These are phyloP conservation scores for Geotrichum fermentans DNA, from an alignment of 1,139 yeast species.

Conservation along the genomic window DNA sequence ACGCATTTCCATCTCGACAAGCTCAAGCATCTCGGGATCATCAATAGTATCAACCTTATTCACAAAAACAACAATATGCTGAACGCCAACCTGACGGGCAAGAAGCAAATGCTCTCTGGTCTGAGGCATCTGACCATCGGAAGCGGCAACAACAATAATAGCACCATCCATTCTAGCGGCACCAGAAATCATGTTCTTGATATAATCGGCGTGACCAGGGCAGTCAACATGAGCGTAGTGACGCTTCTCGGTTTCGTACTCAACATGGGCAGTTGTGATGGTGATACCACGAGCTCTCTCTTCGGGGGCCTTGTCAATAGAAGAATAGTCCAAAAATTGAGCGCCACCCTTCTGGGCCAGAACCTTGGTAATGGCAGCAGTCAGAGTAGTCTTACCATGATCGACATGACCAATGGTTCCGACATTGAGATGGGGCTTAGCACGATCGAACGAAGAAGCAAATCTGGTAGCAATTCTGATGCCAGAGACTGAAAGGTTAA, in stretches of 20 bases:
- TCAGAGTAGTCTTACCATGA: conserved; percentile 96
- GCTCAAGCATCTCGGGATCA: conserved; percentile 98
- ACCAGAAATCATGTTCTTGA: conserved; percentile 98
- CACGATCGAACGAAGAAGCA: conserved; percentile 31
- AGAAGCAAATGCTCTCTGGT: conserved; percentile 96
- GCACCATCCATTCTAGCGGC: conserved; percentile 99
- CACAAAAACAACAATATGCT: conserved; percentile 92
- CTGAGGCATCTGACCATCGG: conserved; percentile 99
- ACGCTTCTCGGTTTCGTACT: conserved; percentile 86
- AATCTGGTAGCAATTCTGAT: conserved; percentile 16
- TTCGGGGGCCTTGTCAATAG: conserved; percentile 98
- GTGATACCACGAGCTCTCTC: conserved; percentile 99
- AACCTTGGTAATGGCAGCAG: conserved; percentile 97
- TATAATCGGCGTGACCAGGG: conserved; percentile 99
- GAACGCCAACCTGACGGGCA: conserved; percentile 99
- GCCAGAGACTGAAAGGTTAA: neutral
- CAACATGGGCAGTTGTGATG: conserved; percentile 95
- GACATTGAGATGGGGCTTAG: conserved; percentile 89
- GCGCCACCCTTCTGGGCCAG: conserved; percentile 89
- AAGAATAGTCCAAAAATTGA: conserved; percentile 80
- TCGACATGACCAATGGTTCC: conserved; percentile 98
- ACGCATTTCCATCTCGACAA: conserved; percentile 99
- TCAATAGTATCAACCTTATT: conserved; percentile 97
- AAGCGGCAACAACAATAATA: conserved; percentile 96
- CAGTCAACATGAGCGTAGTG: conserved; percentile 97